Conservation (phyloP, 768 basidiomycete genomes). For the Suillus alpinus region DNA sequence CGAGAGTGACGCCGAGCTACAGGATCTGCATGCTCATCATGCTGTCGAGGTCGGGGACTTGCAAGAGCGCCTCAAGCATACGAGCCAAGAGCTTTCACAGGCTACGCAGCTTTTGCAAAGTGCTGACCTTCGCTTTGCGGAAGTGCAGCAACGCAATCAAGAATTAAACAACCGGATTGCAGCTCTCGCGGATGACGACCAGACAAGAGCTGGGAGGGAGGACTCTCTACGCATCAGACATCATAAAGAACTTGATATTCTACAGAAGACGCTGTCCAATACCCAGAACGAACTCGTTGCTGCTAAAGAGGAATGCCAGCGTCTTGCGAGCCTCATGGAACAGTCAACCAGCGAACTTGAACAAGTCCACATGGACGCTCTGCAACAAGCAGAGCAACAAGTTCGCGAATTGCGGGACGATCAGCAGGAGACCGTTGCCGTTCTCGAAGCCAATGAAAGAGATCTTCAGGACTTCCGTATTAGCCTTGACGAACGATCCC, state of each 20-base stretch:
- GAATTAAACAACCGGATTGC: slow-evolving; percentile 28
- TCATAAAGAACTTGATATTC: slow-evolving; percentile 15
- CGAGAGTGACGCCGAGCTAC: slow-evolving; percentile 4
- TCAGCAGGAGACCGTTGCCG: slow-evolving; percentile 13
- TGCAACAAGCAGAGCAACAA: slow-evolving; percentile 24
- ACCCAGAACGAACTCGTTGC: slow-evolving; percentile 19
- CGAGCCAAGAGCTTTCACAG: slow-evolving; percentile 32
- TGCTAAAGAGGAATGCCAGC: slow-evolving; percentile 20
- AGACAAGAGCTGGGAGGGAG: slow-evolving; percentile 10
- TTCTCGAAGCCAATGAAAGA: slow-evolving; percentile 33
- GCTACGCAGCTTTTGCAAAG: slow-evolving; percentile 33
- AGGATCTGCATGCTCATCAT: slow-evolving; percentile 28
- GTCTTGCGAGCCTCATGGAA: slow-evolving; percentile 25
- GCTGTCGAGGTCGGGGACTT: slow-evolving; percentile 36
- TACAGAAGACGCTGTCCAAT: slow-evolving; percentile 26
- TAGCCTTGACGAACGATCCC: slow-evolving; percentile 35
- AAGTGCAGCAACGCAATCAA: slow-evolving; percentile 26
- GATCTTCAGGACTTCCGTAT: slow-evolving; percentile 36
- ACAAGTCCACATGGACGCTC: slow-evolving; percentile 28
- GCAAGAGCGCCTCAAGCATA: slow-evolving; percentile 35
- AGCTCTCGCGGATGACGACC: slow-evolving; percentile 13
- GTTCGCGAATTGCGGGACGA: slow-evolving; percentile 28
- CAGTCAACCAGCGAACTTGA: slow-evolving; percentile 23
- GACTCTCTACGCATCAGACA: slow-evolving; percentile 7
- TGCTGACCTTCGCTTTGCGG: slow-evolving; percentile 32